Percentiles rank a stretch among this genome's conserved stretches.
Evolutionary conservation across 768 basidiomycete genomes (phyloP).

Genomic region (Calocybe gangraenosa): DNA sequence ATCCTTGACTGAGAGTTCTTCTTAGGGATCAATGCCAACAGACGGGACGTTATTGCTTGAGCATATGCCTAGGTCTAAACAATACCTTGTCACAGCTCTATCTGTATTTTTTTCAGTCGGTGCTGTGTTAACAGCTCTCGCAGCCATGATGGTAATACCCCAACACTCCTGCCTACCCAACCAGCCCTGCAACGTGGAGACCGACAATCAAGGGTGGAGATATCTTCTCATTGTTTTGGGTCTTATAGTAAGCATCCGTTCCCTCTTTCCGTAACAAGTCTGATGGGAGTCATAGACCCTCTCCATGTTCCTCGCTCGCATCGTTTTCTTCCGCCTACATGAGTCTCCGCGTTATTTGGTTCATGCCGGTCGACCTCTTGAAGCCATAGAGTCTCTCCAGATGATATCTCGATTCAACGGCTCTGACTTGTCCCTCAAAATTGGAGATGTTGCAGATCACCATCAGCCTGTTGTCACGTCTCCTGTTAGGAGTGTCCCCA

Average conservation of each 20-base stretch:
- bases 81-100: constrained; percentile 87
- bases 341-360: constrained; percentile 95
- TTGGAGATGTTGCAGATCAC: constrained; percentile 65
- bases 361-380: constrained; percentile 77
- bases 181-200: constrained; percentile 57
- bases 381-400: constrained; percentile 80
- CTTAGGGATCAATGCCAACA: constrained; percentile 91
- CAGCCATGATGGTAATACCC: constrained; percentile 80
- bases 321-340: constrained; percentile 86
- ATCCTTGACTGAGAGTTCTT: not conserved
- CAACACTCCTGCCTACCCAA: constrained; percentile 57
- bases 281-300: constrained; percentile 56
- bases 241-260: constrained; percentile 60
- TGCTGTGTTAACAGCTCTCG: constrained; percentile 78
- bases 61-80: constrained; percentile 88
- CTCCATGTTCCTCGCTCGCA: constrained; percentile 81
- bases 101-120: constrained; percentile 97
- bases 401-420: constrained; percentile 88
- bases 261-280: constrained; percentile 3
- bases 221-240: constrained; percentile 75
- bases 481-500: constrained; percentile 5
- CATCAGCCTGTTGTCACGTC: constrained; percentile 19
- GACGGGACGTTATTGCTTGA: constrained; percentile 92
- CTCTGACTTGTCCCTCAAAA: constrained; percentile 56
- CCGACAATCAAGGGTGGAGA: constrained; percentile 85